Base-by-base conservation (phyloP, 2,329 filamentous ascomycete genomes). In the Lecanoromycetidae sp. region DNA sequence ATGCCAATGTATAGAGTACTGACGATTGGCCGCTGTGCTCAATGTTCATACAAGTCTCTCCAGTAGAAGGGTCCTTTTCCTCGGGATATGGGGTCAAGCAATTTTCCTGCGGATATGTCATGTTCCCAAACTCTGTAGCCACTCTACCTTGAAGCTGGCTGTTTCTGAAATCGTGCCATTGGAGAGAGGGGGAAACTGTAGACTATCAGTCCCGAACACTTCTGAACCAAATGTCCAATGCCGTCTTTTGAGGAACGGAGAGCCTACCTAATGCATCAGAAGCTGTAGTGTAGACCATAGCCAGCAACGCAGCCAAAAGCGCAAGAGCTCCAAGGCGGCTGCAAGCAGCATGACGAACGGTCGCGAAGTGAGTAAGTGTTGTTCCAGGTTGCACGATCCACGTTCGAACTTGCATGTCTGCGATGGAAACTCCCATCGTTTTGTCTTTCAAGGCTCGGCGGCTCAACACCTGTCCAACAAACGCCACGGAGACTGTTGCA, bases 361-460 rank as follows among this genome's bases (percentile, higher is more conserved):
- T 75, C 51, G 80, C 71, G 62, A 71, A 81, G 55, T 85, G 78
- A 0, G 80, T 84, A 19, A 90, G 67, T 52, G 90, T 68, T 0
- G 77, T 81, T 0, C 84, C 84, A 0, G 82, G 82, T 61, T 82
- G 77, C 65, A 80, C 75, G 19, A 82, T 74, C 84, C 84, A 90
- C 34, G 74, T 74, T 39, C 84, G 73, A 81, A 90, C 86, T n/a
- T 74, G 81, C 67, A 88, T 76, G 57, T 90, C 84, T 0, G 84
- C 80, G 13, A 90, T 71, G 0, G 78, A 85, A 49, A 87, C 74
- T 2, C 84, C 84, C 2, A 68, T 65, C 0, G 77, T 74, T 8
- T 71, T 67, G 44, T 71, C 73, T 23, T 72, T 71, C 48, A 85
- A 74, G 0, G 83, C 80, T 46, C 81, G 68, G 15, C 82, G 71